These are phyloP conservation scores for Pythium scleroteichum DNA, from an alignment of 352 stramenopile species.

Conservation along the genomic window DNA sequence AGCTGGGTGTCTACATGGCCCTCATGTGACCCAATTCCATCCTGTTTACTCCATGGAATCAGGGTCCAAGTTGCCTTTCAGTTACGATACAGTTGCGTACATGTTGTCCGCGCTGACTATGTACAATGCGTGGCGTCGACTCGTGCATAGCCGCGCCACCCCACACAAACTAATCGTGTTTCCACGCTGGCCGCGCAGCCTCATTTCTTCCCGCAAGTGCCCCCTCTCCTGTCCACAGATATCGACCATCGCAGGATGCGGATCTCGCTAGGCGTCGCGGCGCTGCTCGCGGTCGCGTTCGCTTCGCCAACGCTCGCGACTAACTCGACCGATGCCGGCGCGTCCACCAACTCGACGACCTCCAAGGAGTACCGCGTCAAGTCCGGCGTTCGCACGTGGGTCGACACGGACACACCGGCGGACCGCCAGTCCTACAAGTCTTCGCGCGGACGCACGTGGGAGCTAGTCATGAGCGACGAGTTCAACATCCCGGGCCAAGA, in stretches of 20 bases:
- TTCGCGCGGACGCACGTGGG: conserved; percentile 38
- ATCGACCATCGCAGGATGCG: background rate
- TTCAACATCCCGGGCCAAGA: conserved; percentile 49
- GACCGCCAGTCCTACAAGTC: conserved; percentile 4
- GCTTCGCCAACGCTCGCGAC: background rate
- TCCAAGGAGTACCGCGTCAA: conserved; percentile 13
- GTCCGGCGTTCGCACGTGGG: conserved; percentile 8
- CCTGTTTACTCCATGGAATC: no score
- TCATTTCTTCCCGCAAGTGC: no score
- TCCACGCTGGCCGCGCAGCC: no score
- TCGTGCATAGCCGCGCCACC: no score
- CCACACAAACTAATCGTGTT: no score
- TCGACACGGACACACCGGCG: conserved; percentile 3
- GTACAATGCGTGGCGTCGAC: no score
- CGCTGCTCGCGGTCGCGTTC: background rate
- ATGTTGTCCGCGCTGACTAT: no score
- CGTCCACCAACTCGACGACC: background rate
- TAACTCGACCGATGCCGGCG: background rate
- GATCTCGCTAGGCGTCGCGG: background rate
- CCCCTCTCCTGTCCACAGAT: background rate
- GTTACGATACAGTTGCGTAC: no score
- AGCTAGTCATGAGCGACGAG: conserved; percentile 79
- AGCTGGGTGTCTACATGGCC: no score
- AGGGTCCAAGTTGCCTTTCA: no score
- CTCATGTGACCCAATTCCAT: no score